Evolutionary conservation across 768 basidiomycete genomes (phyloP).

Genomic region (Lentinula guzmanii): DNA sequence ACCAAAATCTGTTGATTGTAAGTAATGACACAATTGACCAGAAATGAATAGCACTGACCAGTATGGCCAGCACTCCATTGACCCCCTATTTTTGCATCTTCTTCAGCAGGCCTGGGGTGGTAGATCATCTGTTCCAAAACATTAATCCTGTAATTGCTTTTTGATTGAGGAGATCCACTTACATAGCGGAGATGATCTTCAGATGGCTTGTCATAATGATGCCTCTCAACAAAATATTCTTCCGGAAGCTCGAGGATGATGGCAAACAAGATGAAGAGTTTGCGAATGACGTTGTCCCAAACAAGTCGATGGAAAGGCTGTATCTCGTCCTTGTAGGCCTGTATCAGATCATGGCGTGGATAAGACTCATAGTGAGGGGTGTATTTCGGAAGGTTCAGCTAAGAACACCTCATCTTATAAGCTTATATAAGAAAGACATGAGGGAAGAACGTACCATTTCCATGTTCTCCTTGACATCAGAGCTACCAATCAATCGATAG

Average conservation of each 20-base stretch:
- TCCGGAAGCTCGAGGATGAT: slow-evolving; percentile 42
- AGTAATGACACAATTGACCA: not conserved
- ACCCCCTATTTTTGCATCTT: slow-evolving; percentile 33
- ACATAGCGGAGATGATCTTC: slow-evolving; percentile 29
- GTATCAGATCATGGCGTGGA: slow-evolving; percentile 15
- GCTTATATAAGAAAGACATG: not conserved
- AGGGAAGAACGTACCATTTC: slow-evolving; percentile 18
- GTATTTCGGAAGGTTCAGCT: slow-evolving; percentile 31
- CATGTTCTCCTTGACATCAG: slow-evolving; percentile 29
- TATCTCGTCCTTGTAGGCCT: slow-evolving; percentile 21
- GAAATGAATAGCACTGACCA: slow-evolving; percentile 16
- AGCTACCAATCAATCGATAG: slow-evolving; percentile 22
- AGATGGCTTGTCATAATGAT: slow-evolving; percentile 26
- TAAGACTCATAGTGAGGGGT: slow-evolving; percentile 16
- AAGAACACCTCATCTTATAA: not conserved
- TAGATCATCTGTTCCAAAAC: slow-evolving; percentile 23
- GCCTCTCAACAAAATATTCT: slow-evolving; percentile 33
- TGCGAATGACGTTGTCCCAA: slow-evolving; percentile 23
- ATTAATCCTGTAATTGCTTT: not conserved
- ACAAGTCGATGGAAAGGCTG: slow-evolving; percentile 22
- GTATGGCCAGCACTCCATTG: slow-evolving; percentile 44
- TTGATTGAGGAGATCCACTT: not conserved
- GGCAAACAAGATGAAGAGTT: slow-evolving; percentile 27
- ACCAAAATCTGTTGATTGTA: slow-evolving; percentile 9
- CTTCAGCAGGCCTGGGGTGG: slow-evolving; percentile 30